Evolutionary conservation across 768 basidiomycete species (phyloP), one percentile per base, ranked within the genome.

Genomic region (Termitomyces heimii): DNA sequence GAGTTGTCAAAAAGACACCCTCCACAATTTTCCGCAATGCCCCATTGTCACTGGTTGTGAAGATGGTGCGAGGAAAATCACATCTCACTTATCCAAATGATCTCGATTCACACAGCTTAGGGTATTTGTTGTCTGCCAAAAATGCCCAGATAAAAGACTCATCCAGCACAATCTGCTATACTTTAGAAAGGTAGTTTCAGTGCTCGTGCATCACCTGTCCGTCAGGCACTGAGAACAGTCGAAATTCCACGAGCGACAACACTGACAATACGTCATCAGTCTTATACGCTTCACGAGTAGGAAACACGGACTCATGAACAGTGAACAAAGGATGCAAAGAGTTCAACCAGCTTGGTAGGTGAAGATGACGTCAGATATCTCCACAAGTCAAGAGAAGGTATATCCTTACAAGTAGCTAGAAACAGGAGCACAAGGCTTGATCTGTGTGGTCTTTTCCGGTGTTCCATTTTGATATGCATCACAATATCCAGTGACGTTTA

Each of bases 341-440:
- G 65, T 86, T 85, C 47, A 85, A 64, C 84, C 84, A 85, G 70
- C 83, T 85, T 16, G 16, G 13, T 42, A 24, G 28, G 8, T 43
- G 26, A 20, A 1, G 9, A 24, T 29, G 13, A 20, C 4, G 16
- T 57, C 24, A 31, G 50, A 54, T 45, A 8, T n/a, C 12, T 16
- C 18, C 26, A 51, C 3, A 43, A 31, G 32, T n/a, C 0, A 16
- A 29, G 13, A 34, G 5, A 20, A 35, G 35, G 10, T 18, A 32
- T 18, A 5, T 14, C 74, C 82, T 72, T 64, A 84, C 84, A 86
- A 86, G 65, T 85, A 86, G 47, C 73, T 84, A 20, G 81, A 82
- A 29, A 82, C 84, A 3, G 84, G 85, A 14, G 82, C 83, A 65
- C 82, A 86, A 2, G 79, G 78, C 7, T 74, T 66, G 13, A 78